Conservation (phyloP, 352 stramenopile species). For the Globisporangium perplexum region DNA sequence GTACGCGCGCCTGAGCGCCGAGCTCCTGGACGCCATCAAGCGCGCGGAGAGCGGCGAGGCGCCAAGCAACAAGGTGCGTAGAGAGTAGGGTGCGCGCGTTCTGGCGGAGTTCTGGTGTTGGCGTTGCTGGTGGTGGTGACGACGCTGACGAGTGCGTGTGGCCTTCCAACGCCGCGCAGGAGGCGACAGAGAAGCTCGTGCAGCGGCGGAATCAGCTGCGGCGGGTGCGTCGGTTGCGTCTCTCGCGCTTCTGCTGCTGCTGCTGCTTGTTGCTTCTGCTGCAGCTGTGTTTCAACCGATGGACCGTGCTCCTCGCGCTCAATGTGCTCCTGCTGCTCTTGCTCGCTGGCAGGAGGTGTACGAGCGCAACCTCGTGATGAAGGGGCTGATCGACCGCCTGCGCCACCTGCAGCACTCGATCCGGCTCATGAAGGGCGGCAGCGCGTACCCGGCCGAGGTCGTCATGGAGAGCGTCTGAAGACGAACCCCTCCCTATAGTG, state of each 20-base stretch:
- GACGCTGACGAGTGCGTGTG: not conserved
- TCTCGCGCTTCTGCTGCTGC: too few species aligned
- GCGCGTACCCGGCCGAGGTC: conserved; percentile 43
- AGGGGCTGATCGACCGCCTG: conserved; percentile 75
- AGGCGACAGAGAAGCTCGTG: conserved; percentile 45
- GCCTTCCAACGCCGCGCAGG: conserved; percentile 14
- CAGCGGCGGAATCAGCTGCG: conserved; percentile 64
- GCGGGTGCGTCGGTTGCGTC: conserved; percentile 23
- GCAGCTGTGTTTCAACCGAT: too few species aligned
- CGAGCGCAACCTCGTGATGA: conserved; percentile 83
- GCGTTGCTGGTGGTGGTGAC: not conserved
- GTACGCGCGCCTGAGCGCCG: conserved; percentile 69
- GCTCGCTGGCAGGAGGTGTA: conserved; percentile 54
- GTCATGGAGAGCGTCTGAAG: conserved; percentile 76
- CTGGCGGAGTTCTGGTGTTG: not conserved
- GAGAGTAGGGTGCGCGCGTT: too few species aligned
- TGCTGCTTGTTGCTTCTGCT: too few species aligned
- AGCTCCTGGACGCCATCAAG: conserved; percentile 56
- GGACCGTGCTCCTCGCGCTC: too few species aligned
- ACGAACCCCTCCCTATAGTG: too few species aligned
- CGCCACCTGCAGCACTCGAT: conserved; percentile 76
- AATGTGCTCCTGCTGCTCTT: not conserved
- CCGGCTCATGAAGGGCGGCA: conserved; percentile 62
- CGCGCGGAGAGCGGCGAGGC: conserved; percentile 25
- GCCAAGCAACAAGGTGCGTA: conserved; percentile 6